Evolutionary conservation across 345 rosid genomes (phyloP).

Genomic region (Barbarea vulgaris): DNA sequence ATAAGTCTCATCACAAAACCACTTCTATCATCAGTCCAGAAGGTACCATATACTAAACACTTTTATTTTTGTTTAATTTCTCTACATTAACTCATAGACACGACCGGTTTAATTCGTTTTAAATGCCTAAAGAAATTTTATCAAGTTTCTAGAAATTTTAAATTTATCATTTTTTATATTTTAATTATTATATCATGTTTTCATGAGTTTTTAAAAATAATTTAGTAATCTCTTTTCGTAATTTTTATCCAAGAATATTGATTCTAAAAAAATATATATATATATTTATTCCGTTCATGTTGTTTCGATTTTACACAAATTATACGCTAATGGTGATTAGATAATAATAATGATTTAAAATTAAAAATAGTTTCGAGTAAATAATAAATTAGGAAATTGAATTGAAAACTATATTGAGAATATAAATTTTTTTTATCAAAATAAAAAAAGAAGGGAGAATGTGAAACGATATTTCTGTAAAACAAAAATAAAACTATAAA

Average conservation of each 20-base stretch:
- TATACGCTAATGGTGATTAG: no score
- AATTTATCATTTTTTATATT: not conserved
- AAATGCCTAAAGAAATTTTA: not conserved
- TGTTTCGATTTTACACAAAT: no score
- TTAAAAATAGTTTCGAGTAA: no score
- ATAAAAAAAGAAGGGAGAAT: no score
- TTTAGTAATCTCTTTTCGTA: not conserved
- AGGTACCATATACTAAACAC: conserved; percentile 18
- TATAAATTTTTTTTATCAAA: no score
- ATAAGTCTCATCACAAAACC: conserved; percentile 12
- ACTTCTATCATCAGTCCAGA: conserved; percentile 32
- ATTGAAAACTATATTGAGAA: no score
- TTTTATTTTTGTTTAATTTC: not conserved
- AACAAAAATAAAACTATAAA: no score
- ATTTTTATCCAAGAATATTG: no score
- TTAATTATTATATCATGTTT: not conserved
- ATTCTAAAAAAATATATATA: not conserved
- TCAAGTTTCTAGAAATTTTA: not conserved
- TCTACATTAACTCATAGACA: not conserved
- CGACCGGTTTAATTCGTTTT: not conserved
- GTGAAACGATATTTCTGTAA: no score
- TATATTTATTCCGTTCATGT: no score
- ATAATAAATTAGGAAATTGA: no score
- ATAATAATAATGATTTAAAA: no score
- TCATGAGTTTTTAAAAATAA: not conserved